phyloP scores from a whole-genome alignment of 495 filamentous ascomycete genomes.

The Apodospora peruviana region DNA sequence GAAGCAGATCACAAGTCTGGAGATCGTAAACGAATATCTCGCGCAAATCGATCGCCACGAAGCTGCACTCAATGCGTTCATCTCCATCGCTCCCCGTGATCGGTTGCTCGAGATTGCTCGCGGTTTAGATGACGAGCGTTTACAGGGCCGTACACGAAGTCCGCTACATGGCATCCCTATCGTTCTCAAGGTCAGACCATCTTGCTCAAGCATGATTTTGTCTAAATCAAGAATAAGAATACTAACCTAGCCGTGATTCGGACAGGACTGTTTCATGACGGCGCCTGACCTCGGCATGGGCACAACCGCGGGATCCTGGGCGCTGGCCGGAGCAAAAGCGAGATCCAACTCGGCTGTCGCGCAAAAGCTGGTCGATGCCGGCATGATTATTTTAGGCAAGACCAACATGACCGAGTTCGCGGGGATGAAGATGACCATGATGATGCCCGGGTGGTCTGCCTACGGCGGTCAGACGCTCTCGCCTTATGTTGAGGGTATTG shows the following conservation, averaged over 20 bases:
- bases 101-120: slow-evolving; percentile 34
- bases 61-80: slow-evolving; percentile 41
- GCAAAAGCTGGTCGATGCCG: slow-evolving; percentile 29
- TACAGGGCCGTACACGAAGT: slow-evolving; percentile 44
- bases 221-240: neutral
- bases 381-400: slow-evolving; percentile 44
- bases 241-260: neutral
- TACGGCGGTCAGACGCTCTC: slow-evolving; percentile 38
- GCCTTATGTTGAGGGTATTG: slow-evolving; percentile 34
- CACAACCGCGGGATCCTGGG: slow-evolving; percentile 34
- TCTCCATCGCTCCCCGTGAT: slow-evolving; percentile 54
- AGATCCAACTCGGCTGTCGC: slow-evolving; percentile 13
- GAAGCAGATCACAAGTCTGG: slow-evolving; percentile 30
- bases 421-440: slow-evolving; percentile 25
- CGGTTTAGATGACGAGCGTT: slow-evolving; percentile 52
- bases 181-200: slow-evolving; percentile 10
- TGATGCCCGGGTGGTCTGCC: slow-evolving; percentile 41
- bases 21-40: slow-evolving; percentile 43
- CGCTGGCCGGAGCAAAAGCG: slow-evolving; percentile 9
- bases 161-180: slow-evolving; percentile 45
- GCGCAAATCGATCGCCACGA: slow-evolving; percentile 45
- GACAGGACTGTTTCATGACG: slow-evolving; percentile 33
- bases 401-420: slow-evolving; percentile 34
- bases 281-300: slow-evolving; percentile 32
- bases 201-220: no score